Evolutionary conservation across 148 eudicot species (phyloP).

Genomic region (Nepenthes mirabilis): DNA sequence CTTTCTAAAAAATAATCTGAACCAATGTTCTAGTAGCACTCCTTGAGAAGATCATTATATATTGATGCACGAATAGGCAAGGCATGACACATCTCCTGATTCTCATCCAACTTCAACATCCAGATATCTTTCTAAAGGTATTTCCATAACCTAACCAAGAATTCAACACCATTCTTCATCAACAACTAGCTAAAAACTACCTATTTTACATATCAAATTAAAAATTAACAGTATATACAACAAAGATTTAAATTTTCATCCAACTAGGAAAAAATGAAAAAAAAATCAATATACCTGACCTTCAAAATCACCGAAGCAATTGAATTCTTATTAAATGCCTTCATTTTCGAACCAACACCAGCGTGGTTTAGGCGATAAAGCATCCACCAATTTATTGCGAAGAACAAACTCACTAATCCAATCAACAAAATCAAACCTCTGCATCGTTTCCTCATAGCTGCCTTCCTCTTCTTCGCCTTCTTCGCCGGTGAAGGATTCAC

Average conservation of each 20-base stretch:
- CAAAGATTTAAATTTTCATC: background rate
- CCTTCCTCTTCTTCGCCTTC: constrained; percentile 11
- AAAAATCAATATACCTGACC: constrained; percentile 18
- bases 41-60: no score
- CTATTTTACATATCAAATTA: background rate
- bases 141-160: no score
- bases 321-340: constrained; percentile 11
- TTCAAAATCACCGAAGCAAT: constrained; percentile 23
- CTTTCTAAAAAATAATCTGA: no score
- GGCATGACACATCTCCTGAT: no score
- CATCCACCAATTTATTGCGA: constrained; percentile 72
- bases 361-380: constrained; percentile 49
- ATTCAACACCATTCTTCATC: no score
- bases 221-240: background rate
- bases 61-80: no score
- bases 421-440: constrained; percentile 25
- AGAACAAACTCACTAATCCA: constrained; percentile 43
- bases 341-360: constrained; percentile 16
- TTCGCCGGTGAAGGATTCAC: constrained; percentile 3
- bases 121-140: no score
- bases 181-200: background rate
- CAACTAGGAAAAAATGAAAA: background rate
- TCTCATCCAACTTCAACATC: no score
- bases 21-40: no score
- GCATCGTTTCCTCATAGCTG: constrained; percentile 18